Evolutionary conservation across 352 stramenopile genomes (phyloP), one percentile per base, ranked within the genome.

Genomic region (Globisporangium sylvaticum): DNA sequence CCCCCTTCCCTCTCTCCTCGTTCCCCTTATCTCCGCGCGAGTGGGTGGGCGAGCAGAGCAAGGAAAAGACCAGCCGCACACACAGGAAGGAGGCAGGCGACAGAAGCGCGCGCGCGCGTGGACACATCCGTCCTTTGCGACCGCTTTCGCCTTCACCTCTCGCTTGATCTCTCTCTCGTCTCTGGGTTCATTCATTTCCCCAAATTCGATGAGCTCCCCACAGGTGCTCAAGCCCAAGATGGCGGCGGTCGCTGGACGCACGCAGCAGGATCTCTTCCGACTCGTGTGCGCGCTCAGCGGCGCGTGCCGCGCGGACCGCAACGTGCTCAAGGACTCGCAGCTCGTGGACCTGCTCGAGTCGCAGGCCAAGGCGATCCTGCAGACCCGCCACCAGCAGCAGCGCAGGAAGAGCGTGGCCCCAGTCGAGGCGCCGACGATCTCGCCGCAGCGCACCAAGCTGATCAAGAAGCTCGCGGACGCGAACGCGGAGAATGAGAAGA

Each of bases 301-400:
- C 62, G 84, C 84, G 24, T 92, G 84, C 56, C 73, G 76, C 59
- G 62, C 71, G 27, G 83, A 92, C 71, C 42, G 55, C 27, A 90
- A 90, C 32, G 79, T 91, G 66, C 78, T 92, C 18, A 87, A 88
- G 64, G 84, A 92, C 65, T 66, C 69, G 29, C 72, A 79, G 66
- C 76, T 92, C 22, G 83, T 92, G 66, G 84, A 92, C 68, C 60
- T 64, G 32, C 65, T 92, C 37, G 84, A 92, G 71, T 70, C 68
- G 10, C 71, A 76, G 37, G 84, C 82, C 20, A 80, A 79, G 52
- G 66, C 80, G 66, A 90, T 92, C 29, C 68, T 85, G 59, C 73
- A 73, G 10, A 61, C 77, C 18, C 80, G 74, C 25, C 80, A 75
- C 29, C 69, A 75, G 58, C 61, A 78, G 66, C 69, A 76, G 53